phyloP scores from a whole-genome alignment of 2,329 filamentous ascomycete species.

The Nigrospora sphaerica region DNA sequence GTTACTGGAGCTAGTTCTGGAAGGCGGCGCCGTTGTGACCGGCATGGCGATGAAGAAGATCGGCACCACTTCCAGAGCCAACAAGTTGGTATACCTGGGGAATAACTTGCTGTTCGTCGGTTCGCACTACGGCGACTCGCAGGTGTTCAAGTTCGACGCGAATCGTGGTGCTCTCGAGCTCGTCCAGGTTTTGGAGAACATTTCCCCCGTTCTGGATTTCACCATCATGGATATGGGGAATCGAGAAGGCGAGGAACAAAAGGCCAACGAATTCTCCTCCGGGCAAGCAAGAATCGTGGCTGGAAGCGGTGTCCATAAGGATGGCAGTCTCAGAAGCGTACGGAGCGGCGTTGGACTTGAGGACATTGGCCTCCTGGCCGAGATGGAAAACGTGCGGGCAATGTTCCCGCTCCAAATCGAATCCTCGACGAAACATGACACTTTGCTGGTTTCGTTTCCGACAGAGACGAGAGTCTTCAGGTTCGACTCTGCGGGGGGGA shows the following conservation, averaged over 20 bases:
- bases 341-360: conserved; percentile 90
- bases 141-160: conserved; percentile 51
- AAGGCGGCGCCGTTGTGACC: conserved; percentile 55
- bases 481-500: conserved; percentile 66
- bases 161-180: conserved; percentile 44
- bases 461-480: conserved; percentile 77
- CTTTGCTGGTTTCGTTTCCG: conserved; percentile 71
- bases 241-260: conserved; percentile 65
- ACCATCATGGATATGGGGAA: conserved; percentile 94
- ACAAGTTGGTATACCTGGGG: conserved; percentile 70
- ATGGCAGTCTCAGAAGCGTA: conserved; percentile 83
- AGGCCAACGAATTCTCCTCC: conserved; percentile 84
- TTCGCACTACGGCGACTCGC: conserved; percentile 88
- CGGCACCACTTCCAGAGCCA: conserved; percentile 64
- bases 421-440: conserved; percentile 50
- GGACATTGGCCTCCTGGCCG: conserved; percentile 74
- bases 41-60: conserved; percentile 65
- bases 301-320: conserved; percentile 82
- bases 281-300: conserved; percentile 91
- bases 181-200: conserved; percentile 72
- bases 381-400: conserved; percentile 66
- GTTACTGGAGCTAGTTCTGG: conserved; percentile 70
- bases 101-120: conserved; percentile 73
- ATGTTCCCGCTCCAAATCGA: conserved; percentile 61
- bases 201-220: conserved; percentile 89